These are phyloP conservation scores for Cyclocybe cylindracea DNA, from an alignment of 768 basidiomycete species.

Conservation along the genomic window DNA sequence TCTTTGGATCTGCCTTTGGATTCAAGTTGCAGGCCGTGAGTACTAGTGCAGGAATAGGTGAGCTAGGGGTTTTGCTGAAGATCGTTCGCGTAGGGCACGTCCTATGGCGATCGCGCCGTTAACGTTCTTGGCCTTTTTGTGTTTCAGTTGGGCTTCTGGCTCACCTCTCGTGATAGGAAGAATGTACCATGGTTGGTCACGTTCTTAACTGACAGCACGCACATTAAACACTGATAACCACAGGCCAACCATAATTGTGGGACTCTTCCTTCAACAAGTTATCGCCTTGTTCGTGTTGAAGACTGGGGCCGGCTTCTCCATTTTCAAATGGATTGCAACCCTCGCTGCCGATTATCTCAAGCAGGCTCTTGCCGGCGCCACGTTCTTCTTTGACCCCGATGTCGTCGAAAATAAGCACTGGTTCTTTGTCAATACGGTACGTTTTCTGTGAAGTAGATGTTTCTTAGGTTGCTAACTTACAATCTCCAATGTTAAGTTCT, in stretches of 20 bases:
- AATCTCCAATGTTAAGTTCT: constrained; percentile 40
- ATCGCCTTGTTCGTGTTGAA: constrained; percentile 91
- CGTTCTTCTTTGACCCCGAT: constrained; percentile 80
- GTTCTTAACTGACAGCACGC: background rate
- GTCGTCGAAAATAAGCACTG: constrained; percentile 62
- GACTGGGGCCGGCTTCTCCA: constrained; percentile 74
- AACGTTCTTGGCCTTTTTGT: constrained; percentile 73
- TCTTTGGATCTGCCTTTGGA: constrained; percentile 89
- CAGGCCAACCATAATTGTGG: constrained; percentile 87
- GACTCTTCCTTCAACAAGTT: constrained; percentile 85
- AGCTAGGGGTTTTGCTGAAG: constrained; percentile 11
- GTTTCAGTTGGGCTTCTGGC: constrained; percentile 76
- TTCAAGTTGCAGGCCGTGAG: constrained; percentile 40
- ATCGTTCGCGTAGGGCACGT: constrained; percentile 36
- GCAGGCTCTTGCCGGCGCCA: constrained; percentile 68
- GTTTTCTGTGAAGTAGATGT: constrained; percentile 19
- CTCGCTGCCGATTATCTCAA: constrained; percentile 78
- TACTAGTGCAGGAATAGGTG: constrained; percentile 32
- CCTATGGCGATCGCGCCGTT: constrained; percentile 75
- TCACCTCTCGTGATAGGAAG: constrained; percentile 60
- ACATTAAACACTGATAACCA: background rate
- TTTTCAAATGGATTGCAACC: constrained; percentile 83
- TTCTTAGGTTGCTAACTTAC: background rate
- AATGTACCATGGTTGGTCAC: constrained; percentile 68
- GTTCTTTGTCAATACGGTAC: constrained; percentile 83